These are phyloP conservation scores for Euryodendron excelsum DNA, from an alignment of 148 eudicot species.

Conservation along the genomic window DNA sequence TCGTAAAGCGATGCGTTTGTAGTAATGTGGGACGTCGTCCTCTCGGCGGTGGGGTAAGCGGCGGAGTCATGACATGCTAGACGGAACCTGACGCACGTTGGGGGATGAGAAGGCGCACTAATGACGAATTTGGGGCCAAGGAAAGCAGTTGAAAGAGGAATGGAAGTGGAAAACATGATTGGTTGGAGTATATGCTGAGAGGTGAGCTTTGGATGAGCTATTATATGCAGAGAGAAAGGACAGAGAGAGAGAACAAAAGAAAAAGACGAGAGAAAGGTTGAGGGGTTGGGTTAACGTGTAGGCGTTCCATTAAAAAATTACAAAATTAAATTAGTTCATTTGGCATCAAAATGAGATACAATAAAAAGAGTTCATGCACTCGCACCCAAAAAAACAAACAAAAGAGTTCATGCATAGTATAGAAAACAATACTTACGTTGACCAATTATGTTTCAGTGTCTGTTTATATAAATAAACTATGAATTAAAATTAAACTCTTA, in stretches of 20 bases:
- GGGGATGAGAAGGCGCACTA: background rate
- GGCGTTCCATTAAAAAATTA: background rate
- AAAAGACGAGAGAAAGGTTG: too few species aligned
- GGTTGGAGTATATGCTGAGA: background rate
- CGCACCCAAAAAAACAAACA: too few species aligned
- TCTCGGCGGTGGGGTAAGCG: conserved; percentile 22
- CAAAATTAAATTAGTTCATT: too few species aligned
- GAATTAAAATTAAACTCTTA: too few species aligned
- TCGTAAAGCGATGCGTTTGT: conserved; percentile 49
- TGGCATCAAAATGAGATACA: too few species aligned
- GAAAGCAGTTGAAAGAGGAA: background rate
- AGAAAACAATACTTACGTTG: too few species aligned
- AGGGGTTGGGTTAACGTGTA: background rate
- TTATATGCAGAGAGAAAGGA: background rate
- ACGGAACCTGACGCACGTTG: conserved; percentile 4
- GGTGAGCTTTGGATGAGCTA: background rate
- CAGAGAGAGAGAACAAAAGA: background rate
- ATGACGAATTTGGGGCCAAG: background rate
- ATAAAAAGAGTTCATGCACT: too few species aligned
- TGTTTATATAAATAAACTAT: too few species aligned
- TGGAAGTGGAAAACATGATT: background rate
- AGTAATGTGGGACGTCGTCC: background rate
- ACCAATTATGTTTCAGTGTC: too few species aligned
- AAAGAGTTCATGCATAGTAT: too few species aligned
- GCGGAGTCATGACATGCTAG: conserved; percentile 16